Evolutionary conservation across 768 basidiomycete genomes (phyloP).

Genomic region (Lactarius hatsudake): DNA sequence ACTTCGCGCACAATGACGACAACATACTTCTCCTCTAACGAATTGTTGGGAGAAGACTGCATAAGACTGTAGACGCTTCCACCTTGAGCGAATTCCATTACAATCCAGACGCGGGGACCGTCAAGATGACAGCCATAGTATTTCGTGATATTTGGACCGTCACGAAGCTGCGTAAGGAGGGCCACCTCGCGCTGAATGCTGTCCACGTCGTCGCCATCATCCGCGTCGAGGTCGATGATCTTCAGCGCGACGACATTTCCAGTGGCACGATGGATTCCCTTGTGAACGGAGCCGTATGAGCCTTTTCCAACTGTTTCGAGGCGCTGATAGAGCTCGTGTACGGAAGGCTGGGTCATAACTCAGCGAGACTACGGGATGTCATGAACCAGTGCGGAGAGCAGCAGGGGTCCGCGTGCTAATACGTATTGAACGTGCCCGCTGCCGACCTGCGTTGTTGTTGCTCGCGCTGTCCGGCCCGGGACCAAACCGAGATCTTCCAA

Average conservation of each 20-base stretch:
- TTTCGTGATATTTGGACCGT: slow-evolving; percentile 87
- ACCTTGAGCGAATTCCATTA: slow-evolving; percentile 96
- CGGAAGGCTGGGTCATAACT: slow-evolving; percentile 51
- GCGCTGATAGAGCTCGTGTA: slow-evolving; percentile 78
- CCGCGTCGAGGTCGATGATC: slow-evolving; percentile 96
- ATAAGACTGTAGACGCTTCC: slow-evolving; percentile 92
- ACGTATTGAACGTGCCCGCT: not conserved
- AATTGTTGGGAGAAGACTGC: slow-evolving; percentile 74
- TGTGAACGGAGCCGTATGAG: slow-evolving; percentile 94
- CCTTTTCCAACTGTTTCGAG: slow-evolving; percentile 95
- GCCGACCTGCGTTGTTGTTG: not conserved
- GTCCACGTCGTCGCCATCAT: slow-evolving; percentile 86
- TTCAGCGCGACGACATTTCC: slow-evolving; percentile 94
- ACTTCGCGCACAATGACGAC: slow-evolving; percentile 88
- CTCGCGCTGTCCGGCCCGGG: not conserved
- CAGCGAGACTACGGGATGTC: not conserved
- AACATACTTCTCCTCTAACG: slow-evolving; percentile 86
- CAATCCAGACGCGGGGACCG: slow-evolving; percentile 97
- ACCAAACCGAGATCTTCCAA: not conserved
- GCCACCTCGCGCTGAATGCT: slow-evolving; percentile 97
- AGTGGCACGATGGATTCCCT: slow-evolving; percentile 78
- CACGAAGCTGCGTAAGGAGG: slow-evolving; percentile 83
- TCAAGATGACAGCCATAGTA: slow-evolving; percentile 97
- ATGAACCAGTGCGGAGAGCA: slow-evolving; percentile 6
- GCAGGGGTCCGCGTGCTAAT: not conserved